A percentile compares a stretch with the other conserved stretches of the same genome.
Conservation (phyloP, 2,329 filamentous ascomycete genomes). For the Claviceps monticola region DNA sequence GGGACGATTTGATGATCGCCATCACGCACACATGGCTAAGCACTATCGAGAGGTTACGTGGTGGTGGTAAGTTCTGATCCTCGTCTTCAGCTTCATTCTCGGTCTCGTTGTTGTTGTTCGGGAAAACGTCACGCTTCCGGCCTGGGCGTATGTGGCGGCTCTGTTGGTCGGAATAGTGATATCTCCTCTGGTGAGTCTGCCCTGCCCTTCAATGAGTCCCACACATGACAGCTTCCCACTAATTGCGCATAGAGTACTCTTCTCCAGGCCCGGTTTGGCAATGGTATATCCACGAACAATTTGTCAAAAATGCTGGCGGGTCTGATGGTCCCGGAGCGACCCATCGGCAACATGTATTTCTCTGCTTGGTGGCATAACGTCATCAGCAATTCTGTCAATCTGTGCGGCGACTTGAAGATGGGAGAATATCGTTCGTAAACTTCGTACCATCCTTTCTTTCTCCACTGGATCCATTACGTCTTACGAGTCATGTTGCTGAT, state of each 20-base stretch:
- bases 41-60: constrained; percentile 33
- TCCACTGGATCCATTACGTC: not conserved
- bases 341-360: constrained; percentile 44
- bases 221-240: too few relatives aligned
- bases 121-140: constrained; percentile 21
- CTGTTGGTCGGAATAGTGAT: constrained; percentile 14
- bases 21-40: constrained; percentile 37
- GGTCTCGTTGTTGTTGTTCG: constrained; percentile 22
- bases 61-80: constrained; percentile 22
- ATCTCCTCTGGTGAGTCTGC: constrained; percentile 1
- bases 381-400: constrained; percentile 33
- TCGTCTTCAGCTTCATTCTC: constrained; percentile 18
- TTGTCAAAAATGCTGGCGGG: constrained; percentile 43
- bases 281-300: constrained; percentile 30
- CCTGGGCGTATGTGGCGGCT: constrained; percentile 22
- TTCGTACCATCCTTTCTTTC: not conserved
- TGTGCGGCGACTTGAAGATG: constrained; percentile 42
- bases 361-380: constrained; percentile 45
- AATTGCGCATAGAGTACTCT: constrained; percentile 29
- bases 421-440: constrained; percentile 38
- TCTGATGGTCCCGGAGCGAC: constrained; percentile 33
- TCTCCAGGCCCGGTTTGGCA: constrained; percentile 38
- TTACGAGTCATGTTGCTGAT: not conserved
- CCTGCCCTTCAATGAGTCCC: not conserved
- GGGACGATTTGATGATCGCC: constrained; percentile 32